These are phyloP conservation scores for Leptographium flavum DNA, from an alignment of 2,329 filamentous ascomycete species.

Conservation along the genomic window DNA sequence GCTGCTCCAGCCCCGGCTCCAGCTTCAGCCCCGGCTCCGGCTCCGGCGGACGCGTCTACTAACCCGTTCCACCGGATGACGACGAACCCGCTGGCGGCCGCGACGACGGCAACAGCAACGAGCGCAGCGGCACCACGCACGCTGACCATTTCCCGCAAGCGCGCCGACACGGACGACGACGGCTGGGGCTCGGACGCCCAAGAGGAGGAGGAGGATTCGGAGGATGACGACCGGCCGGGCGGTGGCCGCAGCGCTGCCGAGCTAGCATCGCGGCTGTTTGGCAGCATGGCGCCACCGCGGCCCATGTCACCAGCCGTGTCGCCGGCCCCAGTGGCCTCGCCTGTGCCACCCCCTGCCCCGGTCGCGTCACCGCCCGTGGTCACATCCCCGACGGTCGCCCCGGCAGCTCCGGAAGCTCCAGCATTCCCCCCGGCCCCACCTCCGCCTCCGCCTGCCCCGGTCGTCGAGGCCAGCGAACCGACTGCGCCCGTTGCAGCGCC, in stretches of 20 bases:
- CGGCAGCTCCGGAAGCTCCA: too few relatives aligned
- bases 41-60: constrained; percentile 52
- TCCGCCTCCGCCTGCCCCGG: constrained; percentile 20
- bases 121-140: constrained; percentile 15
- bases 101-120: constrained; percentile 26
- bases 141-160: constrained; percentile 37
- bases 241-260: constrained; percentile 79
- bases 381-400: too few relatives aligned
- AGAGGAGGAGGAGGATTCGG: constrained; percentile 46
- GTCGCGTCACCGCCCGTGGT: constrained; percentile 9
- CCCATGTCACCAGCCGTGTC: constrained; percentile 66
- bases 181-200: constrained; percentile 76
- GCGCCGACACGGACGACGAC: constrained; percentile 45
- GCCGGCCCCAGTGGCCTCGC: constrained; percentile 22
- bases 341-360: constrained; percentile 20
- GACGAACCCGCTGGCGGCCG: constrained; percentile 37
- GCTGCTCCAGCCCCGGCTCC: not conserved
- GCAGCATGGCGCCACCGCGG: constrained; percentile 88
- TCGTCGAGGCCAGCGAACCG: not conserved
- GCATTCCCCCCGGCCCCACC: too few relatives aligned
- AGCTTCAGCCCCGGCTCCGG: constrained; percentile 15
- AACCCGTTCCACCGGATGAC: constrained; percentile 91
- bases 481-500: constrained; percentile 13
- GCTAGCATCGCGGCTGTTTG: constrained; percentile 87
- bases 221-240: constrained; percentile 65